Evolutionary conservation across 2,329 filamentous ascomycete genomes (phyloP).

Genomic region (Geoglossum cookeanum): DNA sequence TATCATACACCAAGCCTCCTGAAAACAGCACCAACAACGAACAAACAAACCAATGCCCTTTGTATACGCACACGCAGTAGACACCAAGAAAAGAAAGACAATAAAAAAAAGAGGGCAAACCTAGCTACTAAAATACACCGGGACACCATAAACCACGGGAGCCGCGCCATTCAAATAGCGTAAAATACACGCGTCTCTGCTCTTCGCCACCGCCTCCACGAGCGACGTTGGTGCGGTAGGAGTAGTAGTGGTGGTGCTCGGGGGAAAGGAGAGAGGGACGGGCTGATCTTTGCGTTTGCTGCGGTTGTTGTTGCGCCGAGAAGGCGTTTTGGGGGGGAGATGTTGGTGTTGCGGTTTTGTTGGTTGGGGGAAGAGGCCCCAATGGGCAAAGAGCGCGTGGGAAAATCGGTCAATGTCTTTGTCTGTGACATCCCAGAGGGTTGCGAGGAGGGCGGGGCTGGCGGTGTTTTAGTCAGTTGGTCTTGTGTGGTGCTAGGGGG

Average conservation of each 20-base stretch:
- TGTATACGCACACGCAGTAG: not conserved
- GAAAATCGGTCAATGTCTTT: conserved; percentile 92
- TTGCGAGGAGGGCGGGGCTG: conserved; percentile 65
- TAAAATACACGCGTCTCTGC: conserved; percentile 64
- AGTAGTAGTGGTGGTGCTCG: conserved; percentile 5
- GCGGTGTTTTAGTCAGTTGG: not conserved
- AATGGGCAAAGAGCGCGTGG: conserved; percentile 57
- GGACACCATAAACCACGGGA: conserved; percentile 86
- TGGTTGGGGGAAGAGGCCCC: conserved; percentile 50
- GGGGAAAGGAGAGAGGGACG: conserved; percentile 5
- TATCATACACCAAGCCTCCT: too few relatives aligned
- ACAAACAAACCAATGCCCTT: too few relatives aligned
- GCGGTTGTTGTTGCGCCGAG: not conserved
- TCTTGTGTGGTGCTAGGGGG: not conserved
- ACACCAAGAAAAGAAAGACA: conserved; percentile 6
- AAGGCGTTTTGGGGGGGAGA: not conserved
- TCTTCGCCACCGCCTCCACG: conserved; percentile 62
- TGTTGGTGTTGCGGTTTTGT: not conserved
- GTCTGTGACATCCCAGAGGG: conserved; percentile 95
- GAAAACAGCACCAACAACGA: too few relatives aligned
- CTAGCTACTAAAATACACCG: conserved; percentile 46
- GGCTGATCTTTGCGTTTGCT: not conserved
- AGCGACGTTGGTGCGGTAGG: conserved; percentile 30
- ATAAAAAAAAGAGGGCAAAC: too few relatives aligned
- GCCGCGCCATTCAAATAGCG: conserved; percentile 85